Evolutionary conservation across 805 yeast genomes (phyloP).

Genomic region (Ogataea paradorogensis): DNA sequence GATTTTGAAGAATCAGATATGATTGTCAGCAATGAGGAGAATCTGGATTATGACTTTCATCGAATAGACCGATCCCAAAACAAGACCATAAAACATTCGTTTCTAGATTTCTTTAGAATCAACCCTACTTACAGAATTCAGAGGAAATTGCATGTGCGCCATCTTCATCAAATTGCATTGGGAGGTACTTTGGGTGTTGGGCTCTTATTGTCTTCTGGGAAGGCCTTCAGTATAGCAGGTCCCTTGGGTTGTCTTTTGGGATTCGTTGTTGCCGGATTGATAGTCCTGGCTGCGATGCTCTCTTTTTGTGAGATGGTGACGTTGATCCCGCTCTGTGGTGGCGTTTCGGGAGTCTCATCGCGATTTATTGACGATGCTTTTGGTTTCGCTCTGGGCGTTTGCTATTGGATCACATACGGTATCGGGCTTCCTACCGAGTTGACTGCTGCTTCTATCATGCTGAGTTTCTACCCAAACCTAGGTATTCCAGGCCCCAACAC

Average conservation of each 20-base stretch:
- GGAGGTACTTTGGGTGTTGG: slow-evolving; percentile 84
- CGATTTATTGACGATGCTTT: slow-evolving; percentile 76
- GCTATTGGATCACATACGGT: slow-evolving; percentile 70
- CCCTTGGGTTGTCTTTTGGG: slow-evolving; percentile 75
- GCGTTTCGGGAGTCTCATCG: slow-evolving; percentile 71
- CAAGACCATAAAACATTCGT: slow-evolving; percentile 1
- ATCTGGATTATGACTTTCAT: slow-evolving; percentile 30
- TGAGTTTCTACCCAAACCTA: slow-evolving; percentile 61
- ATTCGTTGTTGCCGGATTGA: slow-evolving; percentile 57
- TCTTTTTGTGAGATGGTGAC: slow-evolving; percentile 84
- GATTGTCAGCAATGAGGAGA: slow-evolving; percentile 30
- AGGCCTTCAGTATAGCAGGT: slow-evolving; percentile 70
- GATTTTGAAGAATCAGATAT: slow-evolving; percentile 23
- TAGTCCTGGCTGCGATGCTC: slow-evolving; percentile 66
- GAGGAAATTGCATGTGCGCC: slow-evolving; percentile 60
- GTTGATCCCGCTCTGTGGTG: slow-evolving; percentile 72
- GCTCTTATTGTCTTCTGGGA: slow-evolving; percentile 63
- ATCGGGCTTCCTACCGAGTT: slow-evolving; percentile 76
- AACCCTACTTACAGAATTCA: slow-evolving; percentile 39
- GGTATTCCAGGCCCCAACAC: slow-evolving; percentile 49
- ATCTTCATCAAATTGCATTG: slow-evolving; percentile 72
- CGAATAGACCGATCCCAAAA: slow-evolving; percentile 10
- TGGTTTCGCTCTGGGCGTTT: slow-evolving; percentile 71
- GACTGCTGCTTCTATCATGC: slow-evolving; percentile 74
- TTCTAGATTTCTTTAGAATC: slow-evolving; percentile 10